phyloP scores from a whole-genome alignment of 495 filamentous ascomycete genomes.

The Sordaria brevicollis region DNA sequence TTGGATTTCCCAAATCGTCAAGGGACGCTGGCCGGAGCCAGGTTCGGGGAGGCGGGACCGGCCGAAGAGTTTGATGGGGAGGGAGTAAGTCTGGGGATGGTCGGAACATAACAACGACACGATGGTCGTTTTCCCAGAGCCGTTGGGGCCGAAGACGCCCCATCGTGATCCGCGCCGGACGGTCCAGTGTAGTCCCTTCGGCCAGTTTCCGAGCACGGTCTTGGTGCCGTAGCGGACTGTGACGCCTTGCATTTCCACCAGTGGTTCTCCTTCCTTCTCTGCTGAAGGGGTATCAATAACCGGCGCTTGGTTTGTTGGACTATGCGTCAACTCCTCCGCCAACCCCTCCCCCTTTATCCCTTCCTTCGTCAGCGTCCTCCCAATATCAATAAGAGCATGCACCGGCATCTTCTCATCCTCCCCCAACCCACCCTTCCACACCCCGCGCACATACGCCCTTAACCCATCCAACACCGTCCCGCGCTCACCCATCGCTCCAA shows the following conservation, averaged over 20 bases:
- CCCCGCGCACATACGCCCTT: constrained; percentile 28
- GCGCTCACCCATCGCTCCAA: constrained; percentile 49
- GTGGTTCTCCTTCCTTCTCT: constrained; percentile 36
- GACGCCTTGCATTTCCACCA: constrained; percentile 82
- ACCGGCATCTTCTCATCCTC: constrained; percentile 31
- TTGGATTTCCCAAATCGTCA: constrained; percentile 89
- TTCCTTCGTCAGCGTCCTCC: constrained; percentile 32
- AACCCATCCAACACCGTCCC: constrained; percentile 40
- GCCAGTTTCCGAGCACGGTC: constrained; percentile 67
- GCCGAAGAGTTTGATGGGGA: constrained; percentile 78
- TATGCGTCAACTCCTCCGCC: constrained; percentile 6
- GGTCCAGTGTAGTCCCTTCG: constrained; percentile 69
- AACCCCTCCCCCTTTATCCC: constrained; percentile 32
- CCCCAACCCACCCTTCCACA: constrained; percentile 21
- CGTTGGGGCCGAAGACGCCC: constrained; percentile 88
- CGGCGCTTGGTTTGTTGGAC: neutral
- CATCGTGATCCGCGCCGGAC: constrained; percentile 76
- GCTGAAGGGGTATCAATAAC: neutral
- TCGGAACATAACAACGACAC: constrained; percentile 89
- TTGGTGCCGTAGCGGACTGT: constrained; percentile 70
- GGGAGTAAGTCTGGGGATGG: constrained; percentile 86
- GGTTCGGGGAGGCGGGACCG: constrained; percentile 65
- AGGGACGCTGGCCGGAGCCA: constrained; percentile 51
- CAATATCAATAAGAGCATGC: constrained; percentile 41
- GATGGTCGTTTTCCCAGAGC: constrained; percentile 84